Conservation (phyloP, 305 asterid species). For the Solanum hybrid region DNA sequence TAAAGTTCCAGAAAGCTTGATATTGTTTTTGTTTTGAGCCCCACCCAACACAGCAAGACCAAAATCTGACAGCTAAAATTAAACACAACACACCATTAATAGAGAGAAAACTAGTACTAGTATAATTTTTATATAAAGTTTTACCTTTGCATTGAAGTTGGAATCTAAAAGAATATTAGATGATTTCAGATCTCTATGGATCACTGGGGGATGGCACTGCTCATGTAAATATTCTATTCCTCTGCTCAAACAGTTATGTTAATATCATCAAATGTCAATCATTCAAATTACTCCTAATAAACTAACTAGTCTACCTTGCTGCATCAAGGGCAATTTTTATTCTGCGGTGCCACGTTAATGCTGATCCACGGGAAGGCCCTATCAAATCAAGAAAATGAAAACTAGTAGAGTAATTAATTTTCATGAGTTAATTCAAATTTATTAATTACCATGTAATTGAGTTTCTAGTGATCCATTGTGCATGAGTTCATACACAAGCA, state of each 20-base stretch:
- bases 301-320: slow-evolving; percentile 39
- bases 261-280: slow-evolving; percentile 2
- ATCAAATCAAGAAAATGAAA: slow-evolving; percentile 5
- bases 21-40: slow-evolving; percentile 35
- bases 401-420: not conserved
- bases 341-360: slow-evolving; percentile 47
- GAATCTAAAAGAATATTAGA: slow-evolving; percentile 75
- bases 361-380: slow-evolving; percentile 63
- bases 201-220: slow-evolving; percentile 60
- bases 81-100: slow-evolving; percentile 3
- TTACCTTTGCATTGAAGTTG: slow-evolving; percentile 71
- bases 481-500: slow-evolving; percentile 65
- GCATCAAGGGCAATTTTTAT: slow-evolving; percentile 64
- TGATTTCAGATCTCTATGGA: slow-evolving; percentile 81
- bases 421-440: not conserved
- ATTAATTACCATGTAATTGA: slow-evolving; percentile 54
- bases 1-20: slow-evolving; percentile 69
- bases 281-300: not conserved
- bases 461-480: slow-evolving; percentile 59
- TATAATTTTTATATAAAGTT: no score
- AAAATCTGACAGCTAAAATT: slow-evolving; percentile 57
- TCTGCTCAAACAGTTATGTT: slow-evolving; percentile 33
- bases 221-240: slow-evolving; percentile 69
- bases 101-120: not conserved
- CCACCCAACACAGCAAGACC: slow-evolving; percentile 65